A percentile compares a stretch with the other conserved stretches of the same genome.
Conservation (phyloP, 2,329 filamentous ascomycete genomes). For the Xylariaceae sp. region DNA sequence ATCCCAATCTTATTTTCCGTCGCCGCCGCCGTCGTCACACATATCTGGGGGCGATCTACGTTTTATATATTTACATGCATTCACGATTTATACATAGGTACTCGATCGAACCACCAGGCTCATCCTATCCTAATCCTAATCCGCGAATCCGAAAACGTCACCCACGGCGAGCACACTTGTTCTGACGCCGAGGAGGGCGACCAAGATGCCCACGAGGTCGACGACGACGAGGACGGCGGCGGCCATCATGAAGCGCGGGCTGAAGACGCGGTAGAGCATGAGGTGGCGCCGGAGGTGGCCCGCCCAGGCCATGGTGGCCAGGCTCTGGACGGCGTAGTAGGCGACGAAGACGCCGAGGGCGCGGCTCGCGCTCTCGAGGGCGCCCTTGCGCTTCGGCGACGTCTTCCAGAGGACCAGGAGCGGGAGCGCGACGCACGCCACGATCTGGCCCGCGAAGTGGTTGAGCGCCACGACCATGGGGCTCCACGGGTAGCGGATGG, state of each 20-base stretch:
- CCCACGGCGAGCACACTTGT: conserved; percentile 72
- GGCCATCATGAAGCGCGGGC: conserved; percentile 83
- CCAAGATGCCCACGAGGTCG: conserved; percentile 65
- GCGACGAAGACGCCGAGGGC: conserved; percentile 69
- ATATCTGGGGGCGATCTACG: background rate
- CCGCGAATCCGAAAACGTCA: conserved; percentile 81
- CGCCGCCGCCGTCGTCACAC: background rate
- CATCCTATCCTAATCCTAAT: conserved; percentile 27
- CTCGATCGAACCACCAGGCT: background rate
- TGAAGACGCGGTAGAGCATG: conserved; percentile 95
- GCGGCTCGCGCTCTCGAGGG: conserved; percentile 66
- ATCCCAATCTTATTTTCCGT: no score
- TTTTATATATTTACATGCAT: background rate
- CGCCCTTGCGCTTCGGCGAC: conserved; percentile 62
- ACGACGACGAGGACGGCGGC: conserved; percentile 66
- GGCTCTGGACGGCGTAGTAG: conserved; percentile 75
- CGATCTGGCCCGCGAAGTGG: conserved; percentile 82
- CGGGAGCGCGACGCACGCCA: conserved; percentile 74
- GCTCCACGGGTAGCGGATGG: conserved; percentile 82
- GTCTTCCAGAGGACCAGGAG: conserved; percentile 86
- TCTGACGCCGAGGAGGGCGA: conserved; percentile 69
- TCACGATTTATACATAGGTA: background rate
- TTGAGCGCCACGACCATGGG: conserved; percentile 78
- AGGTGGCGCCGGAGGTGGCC: conserved; percentile 83
- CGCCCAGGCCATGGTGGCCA: conserved; percentile 87